These are phyloP conservation scores for Picochlorum costavermella DNA, from an alignment of 139 green algal species.

Conservation along the genomic window DNA sequence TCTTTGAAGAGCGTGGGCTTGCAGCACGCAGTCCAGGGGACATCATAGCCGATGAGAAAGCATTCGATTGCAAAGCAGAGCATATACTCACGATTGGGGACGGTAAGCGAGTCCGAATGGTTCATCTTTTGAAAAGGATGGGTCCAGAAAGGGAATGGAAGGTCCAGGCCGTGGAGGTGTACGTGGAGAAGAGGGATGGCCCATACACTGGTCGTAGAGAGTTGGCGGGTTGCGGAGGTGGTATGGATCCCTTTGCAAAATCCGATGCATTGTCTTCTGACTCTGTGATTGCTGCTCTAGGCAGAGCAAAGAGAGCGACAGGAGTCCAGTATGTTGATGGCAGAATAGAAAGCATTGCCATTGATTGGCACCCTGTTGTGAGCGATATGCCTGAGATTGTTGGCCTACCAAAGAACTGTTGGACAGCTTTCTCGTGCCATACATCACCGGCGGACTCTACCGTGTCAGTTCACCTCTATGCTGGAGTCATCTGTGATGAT, in stretches of 20 bases:
- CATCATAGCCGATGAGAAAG: constrained; percentile 21
- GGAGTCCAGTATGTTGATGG: constrained; percentile 8
- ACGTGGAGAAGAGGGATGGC: constrained; percentile 39
- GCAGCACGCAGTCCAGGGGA: constrained; percentile 4
- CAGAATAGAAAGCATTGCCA: background rate
- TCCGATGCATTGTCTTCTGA: background rate
- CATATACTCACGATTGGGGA: background rate
- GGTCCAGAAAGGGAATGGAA: constrained; percentile 22
- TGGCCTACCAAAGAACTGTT: constrained; percentile 7
- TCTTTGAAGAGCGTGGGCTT: constrained; percentile 4
- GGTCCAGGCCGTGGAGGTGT: constrained; percentile 29
- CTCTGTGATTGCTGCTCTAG: constrained; percentile 13
- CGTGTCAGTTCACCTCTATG: background rate
- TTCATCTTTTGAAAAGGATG: constrained; percentile 32
- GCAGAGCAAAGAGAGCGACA: constrained; percentile 18
- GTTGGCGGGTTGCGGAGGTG: constrained; percentile 47
- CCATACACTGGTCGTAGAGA: constrained; percentile 39
- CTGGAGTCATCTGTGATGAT: constrained; percentile 13
- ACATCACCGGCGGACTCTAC: background rate
- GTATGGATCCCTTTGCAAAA: constrained; percentile 33
- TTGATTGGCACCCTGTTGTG: background rate
- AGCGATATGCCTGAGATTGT: too few relatives aligned
- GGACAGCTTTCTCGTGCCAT: background rate
- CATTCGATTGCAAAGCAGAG: background rate
- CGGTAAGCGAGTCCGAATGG: constrained; percentile 28